These are phyloP conservation scores for Cyclocybe aegerita DNA, from an alignment of 768 basidiomycete genomes.

Conservation along the genomic window DNA sequence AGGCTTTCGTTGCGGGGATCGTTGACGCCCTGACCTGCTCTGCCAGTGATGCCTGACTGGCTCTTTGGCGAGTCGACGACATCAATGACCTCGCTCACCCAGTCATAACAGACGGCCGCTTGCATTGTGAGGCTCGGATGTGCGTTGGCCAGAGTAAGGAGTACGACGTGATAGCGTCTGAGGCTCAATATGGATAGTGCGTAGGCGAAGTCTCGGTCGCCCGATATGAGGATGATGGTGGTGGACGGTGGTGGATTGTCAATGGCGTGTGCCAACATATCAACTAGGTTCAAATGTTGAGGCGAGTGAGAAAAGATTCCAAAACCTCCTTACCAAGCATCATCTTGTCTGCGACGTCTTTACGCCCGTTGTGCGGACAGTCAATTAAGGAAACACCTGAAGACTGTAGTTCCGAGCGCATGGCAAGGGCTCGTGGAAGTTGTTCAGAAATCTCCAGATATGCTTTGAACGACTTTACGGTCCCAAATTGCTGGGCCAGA, in stretches of 20 bases:
- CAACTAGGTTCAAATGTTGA: slow-evolving; percentile 14
- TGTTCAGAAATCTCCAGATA: slow-evolving; percentile 30
- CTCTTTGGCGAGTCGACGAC: not conserved
- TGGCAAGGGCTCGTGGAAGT: slow-evolving; percentile 3
- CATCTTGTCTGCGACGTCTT: slow-evolving; percentile 49
- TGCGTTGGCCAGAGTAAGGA: slow-evolving; percentile 38
- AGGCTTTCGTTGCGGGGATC: too few species aligned
- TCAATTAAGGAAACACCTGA: slow-evolving; percentile 46
- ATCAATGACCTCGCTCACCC: slow-evolving; percentile 40
- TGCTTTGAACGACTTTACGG: slow-evolving; percentile 29
- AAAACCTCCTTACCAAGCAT: slow-evolving; percentile 37
- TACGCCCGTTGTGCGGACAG: slow-evolving; percentile 34
- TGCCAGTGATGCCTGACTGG: not conserved
- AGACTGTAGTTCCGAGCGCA: slow-evolving; percentile 38
- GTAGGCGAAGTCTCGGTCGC: slow-evolving; percentile 45
- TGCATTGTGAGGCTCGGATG: slow-evolving; percentile 42
- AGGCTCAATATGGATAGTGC: slow-evolving; percentile 40
- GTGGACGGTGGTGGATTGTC: slow-evolving; percentile 44
- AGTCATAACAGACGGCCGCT: slow-evolving; percentile 46
- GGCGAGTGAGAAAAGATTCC: not conserved
- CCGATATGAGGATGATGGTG: slow-evolving; percentile 44
- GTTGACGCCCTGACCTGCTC: not conserved
- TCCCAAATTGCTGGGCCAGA: slow-evolving; percentile 25
- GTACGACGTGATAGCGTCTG: slow-evolving; percentile 34
- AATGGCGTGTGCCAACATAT: slow-evolving; percentile 30